Evolutionary conservation across 257 asterid species (phyloP), one percentile per base, ranked within the genome.

Genomic region (Agastache rugosa): DNA sequence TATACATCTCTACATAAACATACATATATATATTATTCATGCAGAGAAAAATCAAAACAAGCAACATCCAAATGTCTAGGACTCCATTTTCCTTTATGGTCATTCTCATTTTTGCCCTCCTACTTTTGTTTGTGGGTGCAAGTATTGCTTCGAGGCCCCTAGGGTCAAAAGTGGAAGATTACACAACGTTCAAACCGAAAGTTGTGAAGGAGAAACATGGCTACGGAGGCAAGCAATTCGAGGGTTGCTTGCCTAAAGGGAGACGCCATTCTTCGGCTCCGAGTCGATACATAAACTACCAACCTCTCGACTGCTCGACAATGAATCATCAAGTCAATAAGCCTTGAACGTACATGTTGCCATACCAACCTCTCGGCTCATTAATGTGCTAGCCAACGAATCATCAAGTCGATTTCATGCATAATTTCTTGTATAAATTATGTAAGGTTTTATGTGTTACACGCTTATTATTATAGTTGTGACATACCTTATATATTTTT

Each of bases 231-330:
- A 75, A 80, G 63, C 84, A 76, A 12, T 63, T 86, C 29, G 89
- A 88, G 73, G 75, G 82, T 27, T 88, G 96, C 76, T 44, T 86
- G 87, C 96, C 96, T 11, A 88, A 88, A 70, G 94, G 94, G 31
- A 77, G 83, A 16, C 76, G 83, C 10, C 80, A 74, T 29, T 77
- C 83, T 0, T 90, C 96, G 44, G 94, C 86, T n/a, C 96, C 94
- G 1, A 90, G 96, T 29, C 86, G 91, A 8, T 88, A 83, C 66
- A 90, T 78, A 50, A 88, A 88, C 29, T 60, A 79, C 65, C 82
- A 85, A 54, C 82, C 92, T 20, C 81, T 88, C 8, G 85, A 41
- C 56, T 82, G 88, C 48, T 82, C 85, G 69, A 47, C 89, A 0
- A 41, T 12, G 8, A 70, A 39, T 19, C 69, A 47, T 68, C 76